Evolutionary conservation across 2,329 filamentous ascomycete species (phyloP).

Genomic region (Fulvia fulva): DNA sequence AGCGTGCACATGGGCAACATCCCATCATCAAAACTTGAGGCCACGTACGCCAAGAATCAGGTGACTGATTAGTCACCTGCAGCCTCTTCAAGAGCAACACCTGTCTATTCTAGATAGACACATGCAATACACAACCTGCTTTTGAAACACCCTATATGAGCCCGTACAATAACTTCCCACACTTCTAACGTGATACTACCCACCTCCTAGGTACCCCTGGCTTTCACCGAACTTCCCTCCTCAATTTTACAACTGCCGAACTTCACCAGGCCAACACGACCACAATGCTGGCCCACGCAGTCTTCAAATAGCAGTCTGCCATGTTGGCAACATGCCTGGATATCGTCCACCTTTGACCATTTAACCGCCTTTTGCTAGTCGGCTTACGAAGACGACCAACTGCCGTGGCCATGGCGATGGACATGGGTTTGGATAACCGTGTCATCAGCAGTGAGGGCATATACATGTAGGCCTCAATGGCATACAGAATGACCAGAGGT

Average conservation of each 20-base stretch:
- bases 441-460: not conserved
- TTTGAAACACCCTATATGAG: too few species aligned
- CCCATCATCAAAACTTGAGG: too few species aligned
- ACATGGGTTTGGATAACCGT: not conserved
- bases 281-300: not conserved
- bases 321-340: not conserved
- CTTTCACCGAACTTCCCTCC: too few species aligned
- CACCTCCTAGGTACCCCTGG: too few species aligned
- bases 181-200: too few species aligned
- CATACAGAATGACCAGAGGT: not conserved
- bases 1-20: too few species aligned
- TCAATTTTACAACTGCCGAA: not conserved
- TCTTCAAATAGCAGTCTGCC: not conserved
- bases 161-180: too few species aligned
- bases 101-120: too few species aligned
- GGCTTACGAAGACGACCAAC: not conserved
- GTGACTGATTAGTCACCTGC: too few species aligned
- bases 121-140: too few species aligned
- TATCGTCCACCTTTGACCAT: not conserved
- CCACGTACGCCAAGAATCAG: too few species aligned
- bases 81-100: too few species aligned
- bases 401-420: not conserved
- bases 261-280: not conserved
- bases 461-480: not conserved
- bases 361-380: not conserved